Evolutionary conservation across 148 eudicot species (phyloP).

Genomic region (Simmondsia chinensis): DNA sequence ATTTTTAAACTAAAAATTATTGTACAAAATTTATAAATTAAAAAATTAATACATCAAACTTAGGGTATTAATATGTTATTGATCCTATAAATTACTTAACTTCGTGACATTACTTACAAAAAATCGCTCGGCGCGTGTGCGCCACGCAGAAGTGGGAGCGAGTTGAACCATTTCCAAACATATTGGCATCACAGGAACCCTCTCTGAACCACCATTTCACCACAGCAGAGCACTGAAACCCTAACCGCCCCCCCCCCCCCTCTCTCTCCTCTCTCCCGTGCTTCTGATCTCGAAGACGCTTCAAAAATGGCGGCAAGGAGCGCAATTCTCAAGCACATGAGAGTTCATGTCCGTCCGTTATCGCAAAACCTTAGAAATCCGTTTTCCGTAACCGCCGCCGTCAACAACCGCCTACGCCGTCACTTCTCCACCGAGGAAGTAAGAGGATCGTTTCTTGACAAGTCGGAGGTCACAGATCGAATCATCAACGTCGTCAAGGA

Average conservation of each 20-base stretch:
- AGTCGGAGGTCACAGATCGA: slow-evolving; percentile 87
- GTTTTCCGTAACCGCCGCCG: slow-evolving; percentile 12
- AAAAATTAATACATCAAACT: no score
- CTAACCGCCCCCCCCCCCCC: not conserved
- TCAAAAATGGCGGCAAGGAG: slow-evolving; percentile 46
- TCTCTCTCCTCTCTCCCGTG: not conserved
- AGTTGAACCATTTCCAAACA: no score
- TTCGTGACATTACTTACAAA: no score
- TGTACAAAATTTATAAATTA: no score
- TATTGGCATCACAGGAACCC: no score
- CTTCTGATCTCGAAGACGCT: not conserved
- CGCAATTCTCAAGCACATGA: slow-evolving; percentile 54
- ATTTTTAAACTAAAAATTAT: no score
- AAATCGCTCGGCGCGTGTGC: no score
- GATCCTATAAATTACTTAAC: no score
- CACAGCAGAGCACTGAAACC: not conserved
- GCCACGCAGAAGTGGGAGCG: no score
- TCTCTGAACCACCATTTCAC: not conserved
- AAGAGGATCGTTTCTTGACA: slow-evolving; percentile 84
- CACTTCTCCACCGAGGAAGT: slow-evolving; percentile 67
- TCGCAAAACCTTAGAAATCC: slow-evolving; percentile 31
- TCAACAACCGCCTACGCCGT: slow-evolving; percentile 30
- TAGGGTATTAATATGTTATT: no score
- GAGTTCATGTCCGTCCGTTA: slow-evolving; percentile 26
- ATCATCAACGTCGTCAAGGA: slow-evolving; percentile 66